These are phyloP conservation scores for Parastagonospora nodorum DNA, from an alignment of 2,329 filamentous ascomycete species.

Conservation along the genomic window DNA sequence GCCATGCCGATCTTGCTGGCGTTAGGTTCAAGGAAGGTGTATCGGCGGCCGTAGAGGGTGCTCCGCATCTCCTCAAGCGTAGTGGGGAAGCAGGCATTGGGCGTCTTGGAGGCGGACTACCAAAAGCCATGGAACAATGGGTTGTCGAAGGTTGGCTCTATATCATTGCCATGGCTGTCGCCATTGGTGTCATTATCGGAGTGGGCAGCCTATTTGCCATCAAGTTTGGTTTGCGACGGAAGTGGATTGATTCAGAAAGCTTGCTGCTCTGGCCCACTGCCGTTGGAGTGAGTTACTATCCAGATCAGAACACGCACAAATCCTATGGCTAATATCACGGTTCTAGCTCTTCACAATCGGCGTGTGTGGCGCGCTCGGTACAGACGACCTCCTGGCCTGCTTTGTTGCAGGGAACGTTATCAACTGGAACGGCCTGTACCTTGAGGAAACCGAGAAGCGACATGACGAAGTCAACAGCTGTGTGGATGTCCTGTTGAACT, in stretches of 20 bases:
- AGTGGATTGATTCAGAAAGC: slow-evolving; percentile 58
- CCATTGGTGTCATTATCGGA: slow-evolving; percentile 60
- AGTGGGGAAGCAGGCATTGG: slow-evolving; percentile 51
- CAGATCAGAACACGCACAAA: neutral
- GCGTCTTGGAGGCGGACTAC: slow-evolving; percentile 57
- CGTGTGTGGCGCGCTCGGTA: slow-evolving; percentile 62
- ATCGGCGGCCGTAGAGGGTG: neutral
- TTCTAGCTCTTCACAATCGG: slow-evolving; percentile 63
- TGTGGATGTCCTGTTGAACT: slow-evolving; percentile 64
- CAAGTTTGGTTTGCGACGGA: slow-evolving; percentile 49
- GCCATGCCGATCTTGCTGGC: slow-evolving; percentile 52
- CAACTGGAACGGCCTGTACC: slow-evolving; percentile 66
- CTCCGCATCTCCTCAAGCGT: slow-evolving; percentile 17
- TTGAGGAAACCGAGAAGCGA: slow-evolving; percentile 59
- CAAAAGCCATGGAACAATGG: slow-evolving; percentile 62
- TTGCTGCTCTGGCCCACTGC: slow-evolving; percentile 59
- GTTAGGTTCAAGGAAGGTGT: slow-evolving; percentile 26
- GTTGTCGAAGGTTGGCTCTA: slow-evolving; percentile 65
- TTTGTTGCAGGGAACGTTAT: slow-evolving; percentile 64
- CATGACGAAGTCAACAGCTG: slow-evolving; percentile 66
- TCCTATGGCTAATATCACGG: slow-evolving; percentile 15
- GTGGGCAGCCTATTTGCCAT: slow-evolving; percentile 55
- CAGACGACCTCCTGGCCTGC: slow-evolving; percentile 65
- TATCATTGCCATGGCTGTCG: slow-evolving; percentile 59
- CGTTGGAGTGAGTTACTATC: slow-evolving; percentile 24